These are phyloP conservation scores for Boletus edulis DNA, from an alignment of 768 basidiomycete genomes.

Conservation along the genomic window DNA sequence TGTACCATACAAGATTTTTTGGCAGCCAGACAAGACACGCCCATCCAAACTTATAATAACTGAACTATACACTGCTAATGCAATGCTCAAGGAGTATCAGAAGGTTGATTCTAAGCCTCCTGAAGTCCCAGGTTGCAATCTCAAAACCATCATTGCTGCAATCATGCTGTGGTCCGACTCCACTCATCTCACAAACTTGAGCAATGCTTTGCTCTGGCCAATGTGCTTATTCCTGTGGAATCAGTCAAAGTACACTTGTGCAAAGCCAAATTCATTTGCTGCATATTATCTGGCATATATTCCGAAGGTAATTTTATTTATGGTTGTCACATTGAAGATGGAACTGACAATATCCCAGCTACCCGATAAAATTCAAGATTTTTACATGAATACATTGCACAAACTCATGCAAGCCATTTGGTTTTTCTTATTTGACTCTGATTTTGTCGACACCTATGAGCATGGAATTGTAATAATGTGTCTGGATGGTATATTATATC, in stretches of 20 bases:
- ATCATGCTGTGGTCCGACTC: constrained; percentile 28
- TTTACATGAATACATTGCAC: background rate
- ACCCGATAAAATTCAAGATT: background rate
- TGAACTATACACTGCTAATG: background rate
- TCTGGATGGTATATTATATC: constrained; percentile 12
- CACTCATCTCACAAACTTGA: constrained; percentile 23
- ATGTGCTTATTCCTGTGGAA: constrained; percentile 8
- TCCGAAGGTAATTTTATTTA: background rate
- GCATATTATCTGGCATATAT: constrained; percentile 1
- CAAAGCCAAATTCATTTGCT: background rate
- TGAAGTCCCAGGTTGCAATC: background rate
- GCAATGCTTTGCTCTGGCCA: constrained; percentile 12
- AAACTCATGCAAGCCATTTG: constrained; percentile 28
- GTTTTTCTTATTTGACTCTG: constrained; percentile 17
- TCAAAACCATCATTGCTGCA: constrained; percentile 1
- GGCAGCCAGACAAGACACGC: background rate
- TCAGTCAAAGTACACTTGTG: constrained; percentile 2
- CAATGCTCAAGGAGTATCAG: background rate
- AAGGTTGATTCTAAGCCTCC: background rate
- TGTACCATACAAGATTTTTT: constrained; percentile 16
- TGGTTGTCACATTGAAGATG: too few species aligned
- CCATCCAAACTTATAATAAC: background rate
- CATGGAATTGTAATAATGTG: constrained; percentile 21
- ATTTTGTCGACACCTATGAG: constrained; percentile 24
- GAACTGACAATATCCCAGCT: background rate